Percentiles rank a stretch among this genome's conserved stretches.
Evolutionary conservation across 768 basidiomycete species (phyloP).

Genomic region (Russula compacta): DNA sequence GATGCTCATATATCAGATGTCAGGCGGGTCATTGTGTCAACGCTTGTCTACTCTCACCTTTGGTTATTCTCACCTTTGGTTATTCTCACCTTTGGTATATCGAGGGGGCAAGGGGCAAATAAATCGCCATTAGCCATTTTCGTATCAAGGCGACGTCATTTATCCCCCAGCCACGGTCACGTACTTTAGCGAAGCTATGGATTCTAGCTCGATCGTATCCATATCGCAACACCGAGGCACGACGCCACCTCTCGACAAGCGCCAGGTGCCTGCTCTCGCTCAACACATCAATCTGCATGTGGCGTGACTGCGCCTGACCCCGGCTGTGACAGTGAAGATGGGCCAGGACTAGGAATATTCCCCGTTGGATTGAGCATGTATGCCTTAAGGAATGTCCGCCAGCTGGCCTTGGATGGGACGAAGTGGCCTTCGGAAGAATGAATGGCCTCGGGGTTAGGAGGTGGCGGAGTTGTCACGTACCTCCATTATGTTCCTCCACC

Average conservation of each 20-base stretch:
- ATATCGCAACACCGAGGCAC: constrained; percentile 1
- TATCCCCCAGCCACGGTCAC: neutral
- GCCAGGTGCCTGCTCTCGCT: neutral
- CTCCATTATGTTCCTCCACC: constrained; percentile 72
- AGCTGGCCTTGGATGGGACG: constrained; percentile 66
- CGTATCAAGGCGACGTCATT: constrained; percentile 2
- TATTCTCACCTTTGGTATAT: neutral
- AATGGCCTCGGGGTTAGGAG: neutral
- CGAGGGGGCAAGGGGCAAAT: neutral
- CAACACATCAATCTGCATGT: neutral
- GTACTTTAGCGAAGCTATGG: neutral
- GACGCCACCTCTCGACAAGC: neutral
- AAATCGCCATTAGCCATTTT: neutral
- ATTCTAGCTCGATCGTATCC: constrained; percentile 5
- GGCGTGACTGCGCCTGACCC: constrained; percentile 44
- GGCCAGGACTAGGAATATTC: constrained; percentile 38
- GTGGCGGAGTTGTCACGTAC: constrained; percentile 32
- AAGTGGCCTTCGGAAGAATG: constrained; percentile 54
- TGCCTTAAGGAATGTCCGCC: constrained; percentile 65
- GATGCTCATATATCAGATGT: neutral
- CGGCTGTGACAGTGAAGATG: constrained; percentile 28
- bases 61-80: neutral
- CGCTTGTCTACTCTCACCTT: neutral
- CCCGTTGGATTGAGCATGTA: constrained; percentile 50
- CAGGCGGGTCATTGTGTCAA: neutral